Evolutionary conservation across 768 basidiomycete genomes (phyloP).

Genomic region (Psilocybe subaeruginosa): DNA sequence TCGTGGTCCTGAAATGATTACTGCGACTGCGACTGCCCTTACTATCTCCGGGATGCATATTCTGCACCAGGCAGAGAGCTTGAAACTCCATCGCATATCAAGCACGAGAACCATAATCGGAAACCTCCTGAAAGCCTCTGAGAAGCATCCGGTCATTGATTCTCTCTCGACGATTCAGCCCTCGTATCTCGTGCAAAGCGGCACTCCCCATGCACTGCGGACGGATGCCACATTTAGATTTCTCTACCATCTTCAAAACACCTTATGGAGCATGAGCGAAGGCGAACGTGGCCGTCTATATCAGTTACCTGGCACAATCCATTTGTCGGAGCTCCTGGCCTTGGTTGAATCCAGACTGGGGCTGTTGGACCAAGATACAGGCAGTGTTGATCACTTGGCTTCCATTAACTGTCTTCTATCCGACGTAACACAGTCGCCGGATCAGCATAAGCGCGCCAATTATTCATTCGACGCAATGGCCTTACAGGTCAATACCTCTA

Average conservation of each 20-base stretch:
- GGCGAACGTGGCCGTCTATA: constrained; percentile 23
- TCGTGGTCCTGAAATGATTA: constrained; percentile 43
- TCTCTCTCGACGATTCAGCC: constrained; percentile 84
- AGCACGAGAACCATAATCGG: constrained; percentile 44
- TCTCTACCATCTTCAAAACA: constrained; percentile 76
- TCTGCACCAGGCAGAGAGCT: constrained; percentile 22
- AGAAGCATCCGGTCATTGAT: constrained; percentile 58
- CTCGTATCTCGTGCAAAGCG: constrained; percentile 80
- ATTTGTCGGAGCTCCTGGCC: constrained; percentile 33
- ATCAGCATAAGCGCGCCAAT: neutral
- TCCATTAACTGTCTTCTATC: constrained; percentile 34
- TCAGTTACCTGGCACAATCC: constrained; percentile 12
- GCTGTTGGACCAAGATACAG: constrained; percentile 46
- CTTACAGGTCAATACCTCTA: constrained; percentile 29
- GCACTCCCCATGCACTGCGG: constrained; percentile 68
- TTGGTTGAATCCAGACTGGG: constrained; percentile 30
- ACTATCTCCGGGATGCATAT: constrained; percentile 27
- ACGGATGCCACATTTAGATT: constrained; percentile 75
- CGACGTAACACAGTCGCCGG: neutral
- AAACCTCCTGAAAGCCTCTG: constrained; percentile 52
- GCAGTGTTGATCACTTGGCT: constrained; percentile 30
- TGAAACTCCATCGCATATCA: constrained; percentile 22
- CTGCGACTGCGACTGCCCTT: constrained; percentile 35
- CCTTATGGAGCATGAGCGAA: constrained; percentile 47
- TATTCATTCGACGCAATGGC: constrained; percentile 18